Percentiles rank a stretch among this genome's conserved stretches.
phyloP scores from a whole-genome alignment of 345 rosid species.

The Eucalyptus polyanthemos region DNA sequence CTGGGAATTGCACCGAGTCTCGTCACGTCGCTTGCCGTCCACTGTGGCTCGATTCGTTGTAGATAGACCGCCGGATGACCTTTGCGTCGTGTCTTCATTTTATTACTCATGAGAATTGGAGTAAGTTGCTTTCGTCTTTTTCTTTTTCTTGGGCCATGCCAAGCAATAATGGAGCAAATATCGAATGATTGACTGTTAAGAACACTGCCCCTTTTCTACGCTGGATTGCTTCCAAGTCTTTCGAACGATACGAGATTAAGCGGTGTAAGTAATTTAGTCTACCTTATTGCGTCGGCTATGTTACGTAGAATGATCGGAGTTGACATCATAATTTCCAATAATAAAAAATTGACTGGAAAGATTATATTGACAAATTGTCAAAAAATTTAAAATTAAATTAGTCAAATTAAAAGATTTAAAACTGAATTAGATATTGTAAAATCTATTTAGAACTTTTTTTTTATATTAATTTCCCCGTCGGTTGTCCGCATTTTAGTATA shows the following conservation, averaged over 20 bases:
- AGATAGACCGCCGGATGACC: background rate
- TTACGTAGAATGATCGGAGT: accelerated
- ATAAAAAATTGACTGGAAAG: accelerated
- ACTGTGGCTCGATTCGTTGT: background rate
- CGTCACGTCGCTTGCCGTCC: background rate
- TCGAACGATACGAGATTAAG: background rate
- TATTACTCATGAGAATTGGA: background rate
- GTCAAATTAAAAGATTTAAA: accelerated
- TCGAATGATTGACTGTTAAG: background rate
- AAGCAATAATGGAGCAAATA: background rate
- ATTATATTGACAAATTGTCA: background rate
- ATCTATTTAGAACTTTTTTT: accelerated
- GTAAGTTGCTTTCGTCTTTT: background rate
- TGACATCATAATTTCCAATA: accelerated
- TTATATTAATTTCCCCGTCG: accelerated
- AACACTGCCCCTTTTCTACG: background rate
- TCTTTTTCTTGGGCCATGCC: background rate
- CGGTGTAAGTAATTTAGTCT: background rate
- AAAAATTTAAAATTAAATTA: accelerated
- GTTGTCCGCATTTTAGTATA: background rate
- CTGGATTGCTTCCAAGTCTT: background rate
- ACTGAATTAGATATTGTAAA: accelerated
- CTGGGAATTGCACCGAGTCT: background rate
- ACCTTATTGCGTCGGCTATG: accelerated
- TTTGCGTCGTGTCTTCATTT: background rate